These are phyloP conservation scores for Talaromyces sp. DNA, from an alignment of 2,329 filamentous ascomycete genomes.

Conservation along the genomic window DNA sequence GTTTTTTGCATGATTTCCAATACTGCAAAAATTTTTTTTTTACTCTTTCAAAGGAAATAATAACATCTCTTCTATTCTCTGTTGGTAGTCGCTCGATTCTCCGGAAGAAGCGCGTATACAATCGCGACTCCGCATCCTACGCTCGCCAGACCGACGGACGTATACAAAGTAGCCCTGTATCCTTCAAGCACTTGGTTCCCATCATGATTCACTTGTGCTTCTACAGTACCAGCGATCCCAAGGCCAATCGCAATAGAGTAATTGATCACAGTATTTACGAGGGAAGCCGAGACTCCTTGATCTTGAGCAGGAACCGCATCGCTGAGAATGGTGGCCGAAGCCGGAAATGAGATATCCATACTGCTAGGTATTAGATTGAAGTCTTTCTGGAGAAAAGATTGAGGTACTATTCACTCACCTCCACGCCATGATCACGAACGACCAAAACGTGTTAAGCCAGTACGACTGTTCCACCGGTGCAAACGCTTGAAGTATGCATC, in stretches of 20 bases:
- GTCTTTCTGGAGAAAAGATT: neutral
- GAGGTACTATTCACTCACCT: neutral
- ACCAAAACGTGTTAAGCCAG: slow-evolving; percentile 34
- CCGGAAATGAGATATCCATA: slow-evolving; percentile 62
- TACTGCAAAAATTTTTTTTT: neutral
- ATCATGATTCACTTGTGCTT: neutral
- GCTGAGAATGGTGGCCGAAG: slow-evolving; percentile 58
- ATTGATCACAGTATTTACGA: slow-evolving; percentile 64
- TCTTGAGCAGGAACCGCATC: slow-evolving; percentile 47
- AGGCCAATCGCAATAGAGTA: slow-evolving; percentile 64
- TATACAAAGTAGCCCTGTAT: neutral
- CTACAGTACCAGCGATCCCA: slow-evolving; percentile 63
- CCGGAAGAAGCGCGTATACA: neutral
- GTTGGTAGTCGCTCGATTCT: neutral
- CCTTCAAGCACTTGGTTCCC: neutral
- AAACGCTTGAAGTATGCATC: slow-evolving; percentile 36
- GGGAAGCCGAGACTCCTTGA: slow-evolving; percentile 52
- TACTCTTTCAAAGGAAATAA: neutral
- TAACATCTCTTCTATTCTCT: neutral
- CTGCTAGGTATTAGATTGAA: neutral
- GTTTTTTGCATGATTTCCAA: neutral
- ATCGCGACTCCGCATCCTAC: neutral
- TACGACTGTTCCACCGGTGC: slow-evolving; percentile 38
- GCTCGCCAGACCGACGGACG: neutral
- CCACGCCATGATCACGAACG: slow-evolving; percentile 22